These are phyloP conservation scores for Monilinia fructigena DNA, from an alignment of 2,329 filamentous ascomycete species.

Conservation along the genomic window DNA sequence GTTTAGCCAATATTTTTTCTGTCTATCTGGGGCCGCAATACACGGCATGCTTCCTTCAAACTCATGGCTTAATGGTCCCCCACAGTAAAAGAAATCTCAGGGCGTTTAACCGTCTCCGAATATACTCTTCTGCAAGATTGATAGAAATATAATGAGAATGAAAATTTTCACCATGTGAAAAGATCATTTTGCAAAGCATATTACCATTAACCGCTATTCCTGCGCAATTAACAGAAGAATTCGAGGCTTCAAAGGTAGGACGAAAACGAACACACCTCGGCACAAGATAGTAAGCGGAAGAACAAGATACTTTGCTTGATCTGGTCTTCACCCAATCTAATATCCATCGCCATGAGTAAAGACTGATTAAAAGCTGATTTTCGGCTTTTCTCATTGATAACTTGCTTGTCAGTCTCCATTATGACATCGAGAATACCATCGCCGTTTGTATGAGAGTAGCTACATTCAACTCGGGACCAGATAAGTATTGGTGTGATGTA, in stretches of 20 bases:
- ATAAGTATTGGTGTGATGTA: no score
- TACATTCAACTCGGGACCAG: neutral
- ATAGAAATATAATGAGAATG: neutral
- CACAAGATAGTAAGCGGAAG: neutral
- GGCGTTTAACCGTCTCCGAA: no score
- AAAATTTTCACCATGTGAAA: neutral
- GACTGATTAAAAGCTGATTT: neutral
- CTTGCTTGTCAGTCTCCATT: neutral
- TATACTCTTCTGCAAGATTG: neutral
- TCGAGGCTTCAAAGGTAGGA: constrained; percentile 61
- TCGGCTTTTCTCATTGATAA: neutral
- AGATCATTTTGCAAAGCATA: neutral
- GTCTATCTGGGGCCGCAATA: neutral
- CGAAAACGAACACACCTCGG: constrained; percentile 55
- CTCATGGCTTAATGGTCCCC: neutral
- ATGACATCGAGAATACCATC: neutral
- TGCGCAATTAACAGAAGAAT: no score
- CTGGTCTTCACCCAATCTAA: no score
- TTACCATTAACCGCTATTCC: neutral
- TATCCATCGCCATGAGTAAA: neutral
- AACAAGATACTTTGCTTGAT: neutral
- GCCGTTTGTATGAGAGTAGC: neutral
- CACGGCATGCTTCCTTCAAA: neutral
- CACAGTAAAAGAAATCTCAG: neutral
- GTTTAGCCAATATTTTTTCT: neutral